Evolutionary conservation across 2,329 filamentous ascomycete genomes (phyloP).

Genomic region (Aspergillus pseudoterreus): DNA sequence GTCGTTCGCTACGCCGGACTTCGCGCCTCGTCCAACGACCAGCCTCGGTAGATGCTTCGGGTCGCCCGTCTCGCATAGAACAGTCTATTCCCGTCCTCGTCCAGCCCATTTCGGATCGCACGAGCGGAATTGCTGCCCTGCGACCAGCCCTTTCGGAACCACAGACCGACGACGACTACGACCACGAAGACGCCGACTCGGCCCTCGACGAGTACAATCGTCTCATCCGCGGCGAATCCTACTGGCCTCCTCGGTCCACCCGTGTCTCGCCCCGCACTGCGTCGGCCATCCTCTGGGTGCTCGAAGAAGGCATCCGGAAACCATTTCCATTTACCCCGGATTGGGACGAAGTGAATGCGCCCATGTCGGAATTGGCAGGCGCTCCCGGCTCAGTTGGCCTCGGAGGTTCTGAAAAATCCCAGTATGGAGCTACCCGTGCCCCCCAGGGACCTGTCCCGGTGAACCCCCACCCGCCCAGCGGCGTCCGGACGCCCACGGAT

Average conservation of each 20-base stretch:
- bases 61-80: conserved; percentile 22
- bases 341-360: conserved; percentile 79
- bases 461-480: conserved; percentile 46
- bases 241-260: conserved; percentile 49
- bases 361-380: conserved; percentile 81
- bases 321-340: conserved; percentile 82
- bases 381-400: conserved; percentile 45
- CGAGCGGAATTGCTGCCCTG: conserved; percentile 19
- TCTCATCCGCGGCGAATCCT: conserved; percentile 38
- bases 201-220: conserved; percentile 27
- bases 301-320: conserved; percentile 83
- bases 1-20: conserved; percentile 50
- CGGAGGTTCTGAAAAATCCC: conserved; percentile 52
- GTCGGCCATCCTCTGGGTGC: conserved; percentile 84
- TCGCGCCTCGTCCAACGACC: conserved; percentile 44
- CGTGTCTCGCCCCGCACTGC: conserved; percentile 80
- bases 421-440: conserved; percentile 55
- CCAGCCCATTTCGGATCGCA: conserved; percentile 16
- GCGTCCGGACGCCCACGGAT: conserved; percentile 79
- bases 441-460: conserved; percentile 53
- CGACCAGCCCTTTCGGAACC: conserved; percentile 32
- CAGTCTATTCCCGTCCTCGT: conserved; percentile 25
- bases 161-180: conserved; percentile 27
- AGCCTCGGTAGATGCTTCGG: conserved; percentile 43
- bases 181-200: conserved; percentile 21